Percentiles rank a stretch among this genome's conserved stretches.
These are phyloP conservation scores for Lactarius akahatsu DNA, from an alignment of 768 basidiomycete genomes.

Conservation along the genomic window DNA sequence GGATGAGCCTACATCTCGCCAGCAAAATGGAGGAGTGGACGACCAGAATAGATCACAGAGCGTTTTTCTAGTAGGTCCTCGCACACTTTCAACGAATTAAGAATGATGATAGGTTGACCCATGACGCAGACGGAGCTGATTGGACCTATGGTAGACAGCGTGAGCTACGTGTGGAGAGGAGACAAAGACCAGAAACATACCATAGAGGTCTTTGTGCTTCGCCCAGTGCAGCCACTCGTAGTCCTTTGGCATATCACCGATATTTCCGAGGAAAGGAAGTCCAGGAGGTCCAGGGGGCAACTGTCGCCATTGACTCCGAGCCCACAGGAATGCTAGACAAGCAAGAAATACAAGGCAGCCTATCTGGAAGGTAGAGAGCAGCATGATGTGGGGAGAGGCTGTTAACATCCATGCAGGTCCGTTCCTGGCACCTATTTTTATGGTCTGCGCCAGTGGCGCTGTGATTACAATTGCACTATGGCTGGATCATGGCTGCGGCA, in stretches of 20 bases:
- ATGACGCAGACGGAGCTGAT: slow-evolving; percentile 18
- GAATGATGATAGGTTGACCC: slow-evolving; percentile 18
- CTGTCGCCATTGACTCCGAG: not conserved
- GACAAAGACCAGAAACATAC: not conserved
- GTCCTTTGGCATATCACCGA: slow-evolving; percentile 8
- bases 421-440: not conserved
- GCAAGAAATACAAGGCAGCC: not conserved
- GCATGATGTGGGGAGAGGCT: not conserved
- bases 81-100: slow-evolving; percentile 23
- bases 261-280: slow-evolving; percentile 20
- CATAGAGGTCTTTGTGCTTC: slow-evolving; percentile 15
- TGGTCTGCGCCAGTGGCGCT: not conserved
- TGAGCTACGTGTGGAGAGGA: not conserved
- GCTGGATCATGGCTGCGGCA: not conserved
- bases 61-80: slow-evolving; percentile 21
- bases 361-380: not conserved
- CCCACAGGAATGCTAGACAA: slow-evolving; percentile 3
- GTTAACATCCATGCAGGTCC: not conserved
- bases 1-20: slow-evolving; percentile 14
- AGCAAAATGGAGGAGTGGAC: slow-evolving; percentile 17
- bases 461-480: not conserved
- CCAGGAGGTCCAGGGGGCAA: slow-evolving; percentile 22
- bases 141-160: slow-evolving; percentile 1
- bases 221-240: slow-evolving; percentile 22
- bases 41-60: slow-evolving; percentile 18